Base-by-base conservation (phyloP, 208 protist genomes). In the Trypanosoma brucei region DNA sequence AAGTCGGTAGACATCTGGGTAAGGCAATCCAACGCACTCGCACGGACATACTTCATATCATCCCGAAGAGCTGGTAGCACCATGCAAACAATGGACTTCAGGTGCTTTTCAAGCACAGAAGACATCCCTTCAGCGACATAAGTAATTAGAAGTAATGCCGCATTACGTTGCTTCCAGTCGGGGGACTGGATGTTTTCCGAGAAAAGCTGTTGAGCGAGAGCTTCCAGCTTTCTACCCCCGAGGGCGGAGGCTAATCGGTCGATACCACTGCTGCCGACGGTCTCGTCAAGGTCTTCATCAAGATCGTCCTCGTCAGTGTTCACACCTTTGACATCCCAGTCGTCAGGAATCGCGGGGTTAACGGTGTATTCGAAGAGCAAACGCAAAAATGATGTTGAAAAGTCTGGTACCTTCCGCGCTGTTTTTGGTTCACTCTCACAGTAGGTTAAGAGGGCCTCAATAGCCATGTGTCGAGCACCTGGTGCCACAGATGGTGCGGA, bases 331-430 rank as follows among this genome's bases (percentile, higher is more conserved):
- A 45, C 68, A 59, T 90, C 90, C 87, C 90, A 95, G 56, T 91
- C 62, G 37, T 78, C 80, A 34, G 45, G 36, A 38, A 88, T 79
- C 7, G 69, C 76, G 45, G 84, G 83, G 51, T 85, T 79, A 39
- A 91, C 62, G 37, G 77, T 86, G 73, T 93, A 93, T 68, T 93
- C 66, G 68, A 92, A 93, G n/a, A 93, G 76, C 38, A 95, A 65
- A 56, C 87, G 66, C 33, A 95, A 86, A 57, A 95, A 91, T 55
- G 84, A 77, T 0, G 81, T 75, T 30, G 75, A 68, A 57, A 95
- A 95, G 30, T 91, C 75, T 22, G 78, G 76, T 45, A 95, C 81
- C 66, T 90, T 92, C 36, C 90, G 79, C 33, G 86, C 71, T 9
- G 62, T 81, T 78, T 91, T 95, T 2, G 84, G 84, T 3, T 79